These are phyloP conservation scores for Rhynchosporium agropyri DNA, from an alignment of 2,329 filamentous ascomycete genomes.

Conservation along the genomic window DNA sequence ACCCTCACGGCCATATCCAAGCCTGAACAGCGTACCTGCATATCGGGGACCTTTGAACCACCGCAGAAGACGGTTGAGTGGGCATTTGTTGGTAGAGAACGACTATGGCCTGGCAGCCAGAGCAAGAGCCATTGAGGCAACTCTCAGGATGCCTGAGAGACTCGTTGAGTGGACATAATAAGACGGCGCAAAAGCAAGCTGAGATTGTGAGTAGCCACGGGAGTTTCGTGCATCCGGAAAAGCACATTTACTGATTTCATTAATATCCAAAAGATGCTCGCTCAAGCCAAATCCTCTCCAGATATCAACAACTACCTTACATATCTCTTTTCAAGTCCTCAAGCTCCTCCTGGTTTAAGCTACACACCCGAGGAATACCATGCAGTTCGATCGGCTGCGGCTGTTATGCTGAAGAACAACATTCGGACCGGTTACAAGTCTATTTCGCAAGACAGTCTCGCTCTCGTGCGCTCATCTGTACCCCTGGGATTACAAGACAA, in stretches of 20 bases:
- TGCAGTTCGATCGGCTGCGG: conserved; percentile 81
- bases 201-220: conserved; percentile 67
- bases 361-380: conserved; percentile 66
- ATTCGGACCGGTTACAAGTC: conserved; percentile 74
- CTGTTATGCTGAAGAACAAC: conserved; percentile 95
- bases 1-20: conserved; percentile 34
- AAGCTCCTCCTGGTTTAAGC: conserved; percentile 61
- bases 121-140: conserved; percentile 84
- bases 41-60: conserved; percentile 34
- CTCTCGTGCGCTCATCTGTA: conserved; percentile 78
- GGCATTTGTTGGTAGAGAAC: conserved; percentile 30
- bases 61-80: conserved; percentile 28
- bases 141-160: conserved; percentile 87
- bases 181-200: conserved; percentile 81
- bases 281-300: conserved; percentile 82
- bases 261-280: conserved; percentile 72
- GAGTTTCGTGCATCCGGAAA: background rate
- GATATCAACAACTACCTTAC: conserved; percentile 98
- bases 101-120: conserved; percentile 89
- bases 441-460: conserved; percentile 72
- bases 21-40: conserved; percentile 38
- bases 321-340: conserved; percentile 78
- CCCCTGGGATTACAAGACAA: conserved; percentile 80
- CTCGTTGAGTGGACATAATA: conserved; percentile 84
- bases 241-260: conserved; percentile 20